phyloP scores from a whole-genome alignment of 2,329 filamentous ascomycete species.

The Exophiala mesophila region DNA sequence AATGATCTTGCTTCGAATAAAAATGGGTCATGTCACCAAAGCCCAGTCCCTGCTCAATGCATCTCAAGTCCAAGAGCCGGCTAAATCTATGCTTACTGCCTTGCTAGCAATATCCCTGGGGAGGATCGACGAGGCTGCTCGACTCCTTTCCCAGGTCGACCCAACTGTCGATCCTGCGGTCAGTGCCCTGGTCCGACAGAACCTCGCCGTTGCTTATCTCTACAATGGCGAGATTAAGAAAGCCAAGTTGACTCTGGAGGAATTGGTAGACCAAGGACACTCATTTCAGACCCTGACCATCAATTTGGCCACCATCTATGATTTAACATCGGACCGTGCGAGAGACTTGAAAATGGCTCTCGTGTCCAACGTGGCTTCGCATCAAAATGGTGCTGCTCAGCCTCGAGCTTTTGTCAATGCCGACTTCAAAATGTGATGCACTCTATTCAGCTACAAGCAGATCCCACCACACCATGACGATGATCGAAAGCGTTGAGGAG shows the following conservation, averaged over 20 bases:
- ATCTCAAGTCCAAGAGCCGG: constrained; percentile 35
- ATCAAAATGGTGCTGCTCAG: constrained; percentile 48
- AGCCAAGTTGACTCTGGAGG: constrained; percentile 64
- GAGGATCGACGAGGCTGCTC: constrained; percentile 60
- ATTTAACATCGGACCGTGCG: constrained; percentile 77
- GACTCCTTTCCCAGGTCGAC: constrained; percentile 8
- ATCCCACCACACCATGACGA: constrained; percentile 54
- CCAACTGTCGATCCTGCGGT: constrained; percentile 32
- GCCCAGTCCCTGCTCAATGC: constrained; percentile 54
- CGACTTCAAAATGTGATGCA: constrained; percentile 66
- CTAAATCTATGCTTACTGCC: constrained; percentile 50
- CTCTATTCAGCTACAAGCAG: constrained; percentile 9
- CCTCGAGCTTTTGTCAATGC: constrained; percentile 68
- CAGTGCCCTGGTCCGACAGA: constrained; percentile 72
- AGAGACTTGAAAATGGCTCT: constrained; percentile 65
- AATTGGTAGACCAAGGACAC: constrained; percentile 56
- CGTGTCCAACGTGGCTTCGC: constrained; percentile 62
- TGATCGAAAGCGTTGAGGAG: constrained; percentile 82
- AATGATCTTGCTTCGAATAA: constrained; percentile 65
- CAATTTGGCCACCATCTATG: constrained; percentile 86
- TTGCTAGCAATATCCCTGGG: constrained; percentile 75
- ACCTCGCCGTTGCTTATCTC: constrained; percentile 75
- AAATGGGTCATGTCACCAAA: constrained; percentile 69
- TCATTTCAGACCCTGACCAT: constrained; percentile 78
- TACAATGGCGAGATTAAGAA: constrained; percentile 74